phyloP scores from a whole-genome alignment of 257 asterid genomes.

The Jacaranda copaia region DNA sequence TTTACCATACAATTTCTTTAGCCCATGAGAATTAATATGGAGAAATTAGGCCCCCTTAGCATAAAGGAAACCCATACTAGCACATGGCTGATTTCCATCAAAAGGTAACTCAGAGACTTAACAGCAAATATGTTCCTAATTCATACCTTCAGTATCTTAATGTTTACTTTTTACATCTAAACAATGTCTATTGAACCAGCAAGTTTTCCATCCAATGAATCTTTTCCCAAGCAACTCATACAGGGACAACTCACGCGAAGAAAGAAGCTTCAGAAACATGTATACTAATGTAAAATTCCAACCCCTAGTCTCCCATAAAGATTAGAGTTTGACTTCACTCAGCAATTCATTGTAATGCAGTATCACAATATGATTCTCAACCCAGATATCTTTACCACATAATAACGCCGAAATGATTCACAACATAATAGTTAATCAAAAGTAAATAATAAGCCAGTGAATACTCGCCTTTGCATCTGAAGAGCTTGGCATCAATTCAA shows the following conservation, averaged over 20 bases:
- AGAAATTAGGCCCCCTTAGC: neutral
- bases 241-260: neutral
- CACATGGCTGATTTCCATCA: too few species aligned
- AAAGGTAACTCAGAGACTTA: neutral
- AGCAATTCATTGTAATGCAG: slow-evolving; percentile 2
- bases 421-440: slow-evolving; percentile 14
- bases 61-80: slow-evolving; percentile 1
- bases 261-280: slow-evolving; percentile 10
- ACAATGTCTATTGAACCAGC: slow-evolving; percentile 9
- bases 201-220: slow-evolving; percentile 9
- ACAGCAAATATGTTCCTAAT: neutral
- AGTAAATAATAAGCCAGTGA: slow-evolving; percentile 14
- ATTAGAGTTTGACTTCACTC: neutral
- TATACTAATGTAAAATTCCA: neutral
- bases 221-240: neutral
- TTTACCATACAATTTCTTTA: neutral
- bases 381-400: slow-evolving; percentile 1
- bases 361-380: neutral
- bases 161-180: slow-evolving; percentile 21
- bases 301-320: neutral
- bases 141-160: slow-evolving; percentile 24
- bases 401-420: neutral
- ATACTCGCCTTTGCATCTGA: slow-evolving; percentile 14
- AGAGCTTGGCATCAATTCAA: slow-evolving; percentile 19
- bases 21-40: neutral